A percentile compares a stretch with the other conserved stretches of the same genome.
Conservation (phyloP, 208 protist species). For the Naegleria gruberi region DNA sequence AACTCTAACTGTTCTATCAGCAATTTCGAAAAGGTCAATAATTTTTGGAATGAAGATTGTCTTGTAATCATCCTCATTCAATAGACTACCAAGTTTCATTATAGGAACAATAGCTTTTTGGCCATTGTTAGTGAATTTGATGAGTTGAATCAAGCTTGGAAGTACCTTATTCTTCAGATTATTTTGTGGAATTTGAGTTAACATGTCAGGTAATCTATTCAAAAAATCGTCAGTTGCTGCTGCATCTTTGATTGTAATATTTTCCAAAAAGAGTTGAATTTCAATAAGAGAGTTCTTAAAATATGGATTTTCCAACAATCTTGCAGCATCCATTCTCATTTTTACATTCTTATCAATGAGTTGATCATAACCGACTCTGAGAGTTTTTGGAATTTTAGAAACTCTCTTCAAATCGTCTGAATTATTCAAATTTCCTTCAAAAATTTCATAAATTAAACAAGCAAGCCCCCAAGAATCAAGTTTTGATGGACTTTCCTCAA, state of each 20-base stretch:
- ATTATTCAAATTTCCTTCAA: conserved; percentile 34
- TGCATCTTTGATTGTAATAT: conserved; percentile 55
- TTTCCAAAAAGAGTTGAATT: conserved; percentile 40
- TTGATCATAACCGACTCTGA: neutral
- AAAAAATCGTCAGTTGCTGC: conserved; percentile 52
- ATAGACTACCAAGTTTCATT: conserved; percentile 47
- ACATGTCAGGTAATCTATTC: conserved; percentile 43
- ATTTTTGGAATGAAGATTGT: conserved; percentile 51
- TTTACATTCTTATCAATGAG: neutral
- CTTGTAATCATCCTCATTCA: conserved; percentile 51
- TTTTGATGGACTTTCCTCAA: conserved; percentile 6
- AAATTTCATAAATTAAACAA: conserved; percentile 57
- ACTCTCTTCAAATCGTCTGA: neutral
- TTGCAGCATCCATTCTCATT: neutral
- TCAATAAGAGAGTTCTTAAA: neutral
- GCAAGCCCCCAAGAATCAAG: conserved; percentile 64
- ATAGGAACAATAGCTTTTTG: conserved; percentile 53
- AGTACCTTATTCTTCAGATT: conserved; percentile 56
- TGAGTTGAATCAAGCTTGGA: conserved; percentile 46
- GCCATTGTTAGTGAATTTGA: conserved; percentile 44
- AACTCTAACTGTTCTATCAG: conserved; percentile 55
- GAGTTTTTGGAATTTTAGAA: neutral
- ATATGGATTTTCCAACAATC: neutral
- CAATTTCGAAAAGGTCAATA: conserved; percentile 50
- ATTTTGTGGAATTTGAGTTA: conserved; percentile 51